Evolutionary conservation across 805 yeast species (phyloP).

Genomic region (Candida methanosorbosa): DNA sequence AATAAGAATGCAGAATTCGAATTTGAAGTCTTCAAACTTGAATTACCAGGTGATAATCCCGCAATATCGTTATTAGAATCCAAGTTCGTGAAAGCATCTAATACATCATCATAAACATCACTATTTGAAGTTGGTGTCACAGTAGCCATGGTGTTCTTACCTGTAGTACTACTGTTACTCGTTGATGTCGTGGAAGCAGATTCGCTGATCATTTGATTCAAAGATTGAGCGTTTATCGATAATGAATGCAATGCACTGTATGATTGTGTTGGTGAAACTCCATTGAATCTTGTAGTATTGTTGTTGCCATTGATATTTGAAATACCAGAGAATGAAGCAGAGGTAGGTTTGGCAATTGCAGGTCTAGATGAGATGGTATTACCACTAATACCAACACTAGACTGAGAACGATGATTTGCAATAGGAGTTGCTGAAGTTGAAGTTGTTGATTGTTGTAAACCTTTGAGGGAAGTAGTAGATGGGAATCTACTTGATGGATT

Average conservation of each 20-base stretch:
- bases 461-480: slow-evolving; percentile 8
- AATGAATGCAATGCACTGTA: background rate
- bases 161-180: too few species aligned
- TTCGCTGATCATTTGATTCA: background rate
- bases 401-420: background rate
- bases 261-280: background rate
- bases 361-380: too few species aligned
- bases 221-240: background rate
- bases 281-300: background rate
- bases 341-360: background rate
- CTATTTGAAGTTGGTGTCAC: background rate
- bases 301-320: background rate
- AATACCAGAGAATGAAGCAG: background rate
- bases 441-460: background rate
- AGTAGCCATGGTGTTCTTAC: background rate
- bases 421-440: background rate
- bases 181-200: background rate
- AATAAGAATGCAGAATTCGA: too few species aligned
- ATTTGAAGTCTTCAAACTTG: too few species aligned
- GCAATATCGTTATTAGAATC: background rate
- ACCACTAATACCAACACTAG: background rate
- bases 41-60: background rate
- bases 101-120: slow-evolving; percentile 3
- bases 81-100: slow-evolving; percentile 9
- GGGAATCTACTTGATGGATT: slow-evolving; percentile 2